Base-by-base conservation (phyloP, 257 asterid genomes). In the Parsonsia alboflavescens region DNA sequence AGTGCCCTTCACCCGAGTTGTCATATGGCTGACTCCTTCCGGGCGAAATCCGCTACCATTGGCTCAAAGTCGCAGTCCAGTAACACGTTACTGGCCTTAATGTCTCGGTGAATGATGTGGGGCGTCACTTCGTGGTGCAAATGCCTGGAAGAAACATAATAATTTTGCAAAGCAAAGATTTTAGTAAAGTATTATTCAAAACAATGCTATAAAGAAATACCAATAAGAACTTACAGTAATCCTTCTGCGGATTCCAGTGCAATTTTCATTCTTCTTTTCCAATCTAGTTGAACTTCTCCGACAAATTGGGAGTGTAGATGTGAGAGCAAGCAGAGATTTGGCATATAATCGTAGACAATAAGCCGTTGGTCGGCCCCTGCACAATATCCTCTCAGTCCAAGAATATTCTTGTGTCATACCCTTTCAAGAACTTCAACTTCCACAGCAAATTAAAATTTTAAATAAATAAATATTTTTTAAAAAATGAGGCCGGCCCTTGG, bases 341-440 rank as follows among this genome's bases (percentile, higher is more conserved):
- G 91, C 97, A 91, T 91, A 84, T 88, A 89, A 77, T 91, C 97
- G 72, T 89, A 89, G 33, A 89, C 96, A 62, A 91, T 91, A 9
- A 91, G 87, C 41, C 97, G 85, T 48, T 91, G 96, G 8, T 91
- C 97, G 21, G 76, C 83, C 2, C 90, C 97, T 2, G 84, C 96
- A 62, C 92, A 91, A 24, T 89, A 91, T 2, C 97, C 97, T 73
- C 97, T 78, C 13, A 91, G 83, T 2, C 97, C 97, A 72, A 91
- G 53, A 6, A 91, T 85, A 79, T 91, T 91, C 80, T 89, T 87
- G 91, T 91, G 97, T 46, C 94, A 76, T 36, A 89, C 97, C 76
- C 97, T 84, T 49, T 96, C 97, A 8, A 91, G 86, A 8, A 91
- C 97, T 85, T 91, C 96, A 22, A 91, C 97, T 73, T 91, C 97